A percentile compares a stretch with the other conserved stretches of the same genome.
Conservation (phyloP, 805 yeast species). For the Kuraishia cidri region DNA sequence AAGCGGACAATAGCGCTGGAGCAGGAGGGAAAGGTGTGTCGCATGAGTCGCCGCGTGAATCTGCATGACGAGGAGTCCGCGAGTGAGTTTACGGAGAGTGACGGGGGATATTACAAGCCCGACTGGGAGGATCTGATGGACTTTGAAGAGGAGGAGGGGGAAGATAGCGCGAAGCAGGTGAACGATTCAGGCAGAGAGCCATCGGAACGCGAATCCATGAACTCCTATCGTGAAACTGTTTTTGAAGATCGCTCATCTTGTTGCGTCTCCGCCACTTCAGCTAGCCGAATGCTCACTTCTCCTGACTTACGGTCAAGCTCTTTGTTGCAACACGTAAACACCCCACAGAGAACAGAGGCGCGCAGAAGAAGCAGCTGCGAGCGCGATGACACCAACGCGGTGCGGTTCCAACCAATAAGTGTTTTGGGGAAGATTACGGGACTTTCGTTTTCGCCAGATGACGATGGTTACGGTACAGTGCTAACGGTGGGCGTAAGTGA, state of each 20-base stretch:
- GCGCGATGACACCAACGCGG: background rate
- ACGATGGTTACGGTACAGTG: constrained; percentile 33
- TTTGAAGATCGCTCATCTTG: background rate
- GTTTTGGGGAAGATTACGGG: constrained; percentile 55
- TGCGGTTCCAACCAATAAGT: constrained; percentile 33
- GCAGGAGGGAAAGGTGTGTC: background rate
- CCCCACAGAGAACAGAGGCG: background rate
- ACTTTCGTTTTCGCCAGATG: constrained; percentile 33
- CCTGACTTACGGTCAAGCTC: too few species aligned
- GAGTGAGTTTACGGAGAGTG: too few species aligned
- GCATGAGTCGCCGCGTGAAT: too few species aligned
- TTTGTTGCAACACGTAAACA: background rate
- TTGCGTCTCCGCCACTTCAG: background rate
- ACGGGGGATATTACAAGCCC: too few species aligned
- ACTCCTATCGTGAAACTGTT: too few species aligned
- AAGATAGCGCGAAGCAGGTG: background rate
- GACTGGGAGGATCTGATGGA: background rate
- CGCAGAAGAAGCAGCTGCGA: background rate
- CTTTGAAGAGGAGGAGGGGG: background rate
- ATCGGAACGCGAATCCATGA: too few species aligned
- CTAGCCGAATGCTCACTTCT: too few species aligned
- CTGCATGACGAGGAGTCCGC: background rate
- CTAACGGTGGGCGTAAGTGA: constrained; percentile 49
- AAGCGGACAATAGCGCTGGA: background rate
- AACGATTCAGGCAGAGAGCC: too few species aligned